Conservation (phyloP, 352 stramenopile species). For the Phytophthora cactorum region DNA sequence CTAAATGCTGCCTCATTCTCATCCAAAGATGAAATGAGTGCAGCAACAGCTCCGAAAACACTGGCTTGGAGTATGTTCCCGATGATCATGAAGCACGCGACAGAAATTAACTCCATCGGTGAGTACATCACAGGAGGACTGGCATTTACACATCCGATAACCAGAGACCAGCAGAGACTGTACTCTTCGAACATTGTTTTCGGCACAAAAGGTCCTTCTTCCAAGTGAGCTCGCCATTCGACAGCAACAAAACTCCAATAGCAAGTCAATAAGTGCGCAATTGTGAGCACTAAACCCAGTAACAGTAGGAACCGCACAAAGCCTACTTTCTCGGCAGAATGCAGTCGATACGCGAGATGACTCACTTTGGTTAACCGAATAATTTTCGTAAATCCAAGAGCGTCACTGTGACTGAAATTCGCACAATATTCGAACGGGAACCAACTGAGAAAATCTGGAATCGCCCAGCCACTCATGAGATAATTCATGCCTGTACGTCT, state of each 20-base stretch:
- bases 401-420: conserved; percentile 36
- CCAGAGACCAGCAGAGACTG: conserved; percentile 57
- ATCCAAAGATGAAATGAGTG: conserved; percentile 70
- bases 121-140: conserved; percentile 66
- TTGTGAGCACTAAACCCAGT: conserved; percentile 54
- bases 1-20: conserved; percentile 68
- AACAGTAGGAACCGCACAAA: conserved; percentile 60
- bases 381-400: conserved; percentile 64
- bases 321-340: conserved; percentile 68
- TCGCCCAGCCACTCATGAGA: conserved; percentile 55
- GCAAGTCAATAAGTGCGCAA: conserved; percentile 60
- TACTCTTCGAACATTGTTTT: conserved; percentile 49
- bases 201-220: conserved; percentile 35
- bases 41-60: conserved; percentile 70
- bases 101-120: conserved; percentile 51
- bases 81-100: conserved; percentile 71
- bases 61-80: conserved; percentile 72
- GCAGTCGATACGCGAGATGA: conserved; percentile 53
- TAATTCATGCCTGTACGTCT: conserved; percentile 55
- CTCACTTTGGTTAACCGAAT: conserved; percentile 73
- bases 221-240: conserved; percentile 49
- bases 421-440: conserved; percentile 64
- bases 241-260: conserved; percentile 65
- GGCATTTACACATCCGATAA: conserved; percentile 68
- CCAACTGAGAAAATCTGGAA: conserved; percentile 71